These are phyloP conservation scores for Detonula confervacea DNA, from an alignment of 352 stramenopile genomes.

Conservation along the genomic window DNA sequence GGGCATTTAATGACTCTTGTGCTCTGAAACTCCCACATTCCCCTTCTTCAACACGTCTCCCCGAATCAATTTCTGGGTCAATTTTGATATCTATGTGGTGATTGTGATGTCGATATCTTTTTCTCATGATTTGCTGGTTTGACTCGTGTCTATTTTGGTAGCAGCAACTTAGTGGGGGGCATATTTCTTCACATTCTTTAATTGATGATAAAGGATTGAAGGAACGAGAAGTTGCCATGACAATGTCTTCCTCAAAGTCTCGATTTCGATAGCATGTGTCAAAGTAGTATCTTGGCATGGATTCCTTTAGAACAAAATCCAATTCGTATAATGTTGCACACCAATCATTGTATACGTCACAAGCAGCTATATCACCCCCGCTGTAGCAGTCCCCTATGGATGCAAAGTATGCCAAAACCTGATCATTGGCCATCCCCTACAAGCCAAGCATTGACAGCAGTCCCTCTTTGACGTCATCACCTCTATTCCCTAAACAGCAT, in stretches of 20 bases:
- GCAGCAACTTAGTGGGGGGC: neutral
- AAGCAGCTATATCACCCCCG: neutral
- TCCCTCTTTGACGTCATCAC: neutral
- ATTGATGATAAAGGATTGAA: neutral
- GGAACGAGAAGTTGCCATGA: neutral
- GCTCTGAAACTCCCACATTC: neutral
- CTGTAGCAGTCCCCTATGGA: neutral
- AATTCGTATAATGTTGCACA: neutral
- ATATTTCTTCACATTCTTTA: neutral
- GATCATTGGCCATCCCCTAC: neutral
- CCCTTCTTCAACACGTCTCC: neutral
- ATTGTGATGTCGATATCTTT: neutral
- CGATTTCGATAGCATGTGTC: neutral
- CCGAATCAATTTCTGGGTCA: neutral
- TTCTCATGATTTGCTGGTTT: neutral
- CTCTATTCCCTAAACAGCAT: conserved; percentile 1
- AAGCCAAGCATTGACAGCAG: neutral
- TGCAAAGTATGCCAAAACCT: neutral
- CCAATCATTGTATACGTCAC: neutral
- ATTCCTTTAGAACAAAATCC: neutral
- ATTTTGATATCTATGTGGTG: neutral
- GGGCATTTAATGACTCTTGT: neutral
- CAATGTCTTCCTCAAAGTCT: neutral
- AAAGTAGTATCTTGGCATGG: neutral
- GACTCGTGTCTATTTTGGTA: neutral